A percentile compares a stretch with the other conserved stretches of the same genome.
phyloP scores from a whole-genome alignment of 768 basidiomycete species.

The Pleurotus salmoneostramineus region DNA sequence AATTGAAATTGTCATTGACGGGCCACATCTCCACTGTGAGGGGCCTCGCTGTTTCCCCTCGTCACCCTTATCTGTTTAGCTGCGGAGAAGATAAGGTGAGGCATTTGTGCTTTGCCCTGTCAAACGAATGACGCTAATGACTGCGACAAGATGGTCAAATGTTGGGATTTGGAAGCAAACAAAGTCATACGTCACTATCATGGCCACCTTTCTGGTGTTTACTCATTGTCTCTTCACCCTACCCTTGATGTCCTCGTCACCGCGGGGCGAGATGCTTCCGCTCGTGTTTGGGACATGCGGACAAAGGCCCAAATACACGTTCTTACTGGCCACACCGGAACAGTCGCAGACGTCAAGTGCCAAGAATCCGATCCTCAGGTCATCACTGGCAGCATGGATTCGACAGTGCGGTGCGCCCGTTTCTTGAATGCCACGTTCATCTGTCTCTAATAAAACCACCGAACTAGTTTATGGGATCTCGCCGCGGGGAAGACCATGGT shows the following conservation, averaged over 20 bases:
- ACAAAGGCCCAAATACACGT: conserved; percentile 96
- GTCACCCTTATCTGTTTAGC: conserved; percentile 97
- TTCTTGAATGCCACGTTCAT: not conserved
- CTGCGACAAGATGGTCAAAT: conserved; percentile 88
- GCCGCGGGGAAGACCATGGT: conserved; percentile 97
- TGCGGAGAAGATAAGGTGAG: conserved; percentile 95
- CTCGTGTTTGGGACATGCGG: conserved; percentile 99
- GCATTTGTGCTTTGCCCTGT: not conserved
- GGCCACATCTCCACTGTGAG: conserved; percentile 97
- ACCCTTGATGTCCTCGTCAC: conserved; percentile 96
- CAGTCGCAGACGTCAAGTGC: conserved; percentile 93
- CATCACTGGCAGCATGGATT: conserved; percentile 98
- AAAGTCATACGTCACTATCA: conserved; percentile 99
- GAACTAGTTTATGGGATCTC: conserved; percentile 85
- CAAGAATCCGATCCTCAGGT: conserved; percentile 98
- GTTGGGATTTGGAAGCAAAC: conserved; percentile 98
- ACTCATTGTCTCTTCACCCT: conserved; percentile 87
- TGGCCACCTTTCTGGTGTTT: conserved; percentile 98
- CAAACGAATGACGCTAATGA: not conserved
- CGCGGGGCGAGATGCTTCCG: conserved; percentile 92
- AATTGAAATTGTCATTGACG: conserved; percentile 92
- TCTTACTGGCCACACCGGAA: conserved; percentile 89
- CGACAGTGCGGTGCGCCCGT: conserved; percentile 68
- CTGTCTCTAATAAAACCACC: not conserved
- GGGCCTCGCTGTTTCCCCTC: conserved; percentile 85